Percentiles rank a stretch among this genome's conserved stretches.
Conservation (phyloP, 805 yeast genomes). For the Priceomyces haplophilus region DNA sequence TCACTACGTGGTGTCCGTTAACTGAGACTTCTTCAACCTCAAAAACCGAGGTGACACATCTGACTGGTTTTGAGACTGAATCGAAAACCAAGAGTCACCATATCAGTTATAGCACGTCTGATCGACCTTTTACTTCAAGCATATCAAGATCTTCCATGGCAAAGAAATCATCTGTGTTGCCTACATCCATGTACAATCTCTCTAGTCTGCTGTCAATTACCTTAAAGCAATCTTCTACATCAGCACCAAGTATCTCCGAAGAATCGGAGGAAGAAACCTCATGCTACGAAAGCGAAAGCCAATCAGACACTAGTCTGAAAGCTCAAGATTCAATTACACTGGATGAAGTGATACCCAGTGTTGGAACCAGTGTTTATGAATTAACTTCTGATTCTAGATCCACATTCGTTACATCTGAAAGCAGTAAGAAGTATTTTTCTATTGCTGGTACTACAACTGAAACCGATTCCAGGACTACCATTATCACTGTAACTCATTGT, state of each 20-base stretch:
- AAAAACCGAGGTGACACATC: too few species aligned
- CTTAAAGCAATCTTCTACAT: conserved; percentile 6
- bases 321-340: too few species aligned
- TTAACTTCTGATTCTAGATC: too few species aligned
- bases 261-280: neutral
- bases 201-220: too few species aligned
- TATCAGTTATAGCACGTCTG: too few species aligned
- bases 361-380: too few species aligned
- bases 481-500: conserved; percentile 23
- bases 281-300: neutral
- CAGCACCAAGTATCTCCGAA: conserved; percentile 3
- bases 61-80: conserved; percentile 14
- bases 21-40: conserved; percentile 14
- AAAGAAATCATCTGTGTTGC: too few species aligned
- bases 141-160: too few species aligned
- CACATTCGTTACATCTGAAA: neutral
- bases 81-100: conserved; percentile 15
- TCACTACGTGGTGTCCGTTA: conserved; percentile 22
- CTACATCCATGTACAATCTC: too few species aligned
- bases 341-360: too few species aligned
- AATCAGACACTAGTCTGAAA: too few species aligned
- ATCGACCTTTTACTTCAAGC: too few species aligned
- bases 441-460: conserved; percentile 13
- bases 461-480: conserved; percentile 6
- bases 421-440: neutral